A percentile compares a stretch with the other conserved stretches of the same genome.
These are phyloP conservation scores for Nepenthes mirabilis DNA, from an alignment of 148 eudicot species.

Conservation along the genomic window DNA sequence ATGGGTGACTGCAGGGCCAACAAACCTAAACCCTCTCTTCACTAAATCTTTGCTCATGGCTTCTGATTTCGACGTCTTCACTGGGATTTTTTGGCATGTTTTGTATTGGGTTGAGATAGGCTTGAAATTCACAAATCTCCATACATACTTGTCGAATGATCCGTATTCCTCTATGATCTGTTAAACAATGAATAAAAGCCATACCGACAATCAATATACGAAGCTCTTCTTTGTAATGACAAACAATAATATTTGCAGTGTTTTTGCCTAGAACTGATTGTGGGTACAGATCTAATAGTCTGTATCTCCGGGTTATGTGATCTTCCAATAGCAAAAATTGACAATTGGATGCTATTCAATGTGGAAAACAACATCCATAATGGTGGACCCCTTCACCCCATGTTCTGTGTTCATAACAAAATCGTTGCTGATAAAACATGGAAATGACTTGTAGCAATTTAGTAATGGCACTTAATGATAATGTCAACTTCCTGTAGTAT, in stretches of 20 bases:
- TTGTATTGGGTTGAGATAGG: slow-evolving; percentile 52
- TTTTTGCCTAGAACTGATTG: not conserved
- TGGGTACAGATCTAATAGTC: too few relatives aligned
- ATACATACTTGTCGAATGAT: slow-evolving; percentile 72
- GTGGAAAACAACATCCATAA: too few relatives aligned
- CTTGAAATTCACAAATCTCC: slow-evolving; percentile 78
- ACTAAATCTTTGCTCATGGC: slow-evolving; percentile 84
- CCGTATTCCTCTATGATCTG: slow-evolving; percentile 66
- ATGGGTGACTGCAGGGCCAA: slow-evolving; percentile 83
- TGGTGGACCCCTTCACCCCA: too few relatives aligned
- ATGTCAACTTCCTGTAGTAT: not conserved
- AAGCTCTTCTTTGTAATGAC: not conserved
- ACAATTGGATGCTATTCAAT: too few relatives aligned
- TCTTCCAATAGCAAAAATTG: too few relatives aligned
- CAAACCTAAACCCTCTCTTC: slow-evolving; percentile 65
- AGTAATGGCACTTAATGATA: not conserved
- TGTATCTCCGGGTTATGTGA: too few relatives aligned
- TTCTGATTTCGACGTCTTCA: slow-evolving; percentile 82
- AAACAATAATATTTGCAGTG: not conserved
- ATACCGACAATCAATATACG: not conserved
- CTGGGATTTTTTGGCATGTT: slow-evolving; percentile 60
- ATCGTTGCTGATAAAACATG: not conserved
- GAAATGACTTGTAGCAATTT: not conserved
- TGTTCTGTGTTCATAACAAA: too few relatives aligned
- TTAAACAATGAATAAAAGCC: not conserved